These are phyloP conservation scores for Colletotrichum siamense DNA, from an alignment of 2,329 filamentous ascomycete species.

Conservation along the genomic window DNA sequence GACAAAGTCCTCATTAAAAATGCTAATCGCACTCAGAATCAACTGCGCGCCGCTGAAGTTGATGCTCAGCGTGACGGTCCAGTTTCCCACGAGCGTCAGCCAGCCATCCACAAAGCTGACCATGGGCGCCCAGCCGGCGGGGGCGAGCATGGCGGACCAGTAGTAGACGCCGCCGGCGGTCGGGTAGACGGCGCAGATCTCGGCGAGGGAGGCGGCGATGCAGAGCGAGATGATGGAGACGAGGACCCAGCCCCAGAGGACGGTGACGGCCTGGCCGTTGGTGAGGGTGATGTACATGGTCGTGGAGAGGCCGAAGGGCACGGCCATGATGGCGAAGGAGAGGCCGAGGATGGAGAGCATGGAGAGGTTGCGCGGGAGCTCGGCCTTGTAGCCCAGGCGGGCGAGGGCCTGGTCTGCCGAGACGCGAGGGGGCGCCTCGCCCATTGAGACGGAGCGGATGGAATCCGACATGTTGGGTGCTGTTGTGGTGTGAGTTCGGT, in stretches of 20 bases:
- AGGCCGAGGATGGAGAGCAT: conserved; percentile 65
- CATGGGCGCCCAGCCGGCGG: conserved; percentile 68
- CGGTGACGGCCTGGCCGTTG: conserved; percentile 72
- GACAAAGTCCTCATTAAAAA: conserved; percentile 73
- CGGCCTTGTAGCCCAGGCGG: conserved; percentile 52
- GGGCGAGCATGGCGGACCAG: conserved; percentile 72
- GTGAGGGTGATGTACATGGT: conserved; percentile 72
- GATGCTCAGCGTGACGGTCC: conserved; percentile 69
- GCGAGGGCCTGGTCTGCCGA: conserved; percentile 37
- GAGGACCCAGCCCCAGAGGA: conserved; percentile 74
- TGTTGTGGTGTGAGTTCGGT: background rate
- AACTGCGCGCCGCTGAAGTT: conserved; percentile 72
- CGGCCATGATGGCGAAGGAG: conserved; percentile 79
- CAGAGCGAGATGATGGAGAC: conserved; percentile 67
- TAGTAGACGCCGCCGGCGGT: conserved; percentile 76
- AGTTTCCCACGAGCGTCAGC: conserved; percentile 76
- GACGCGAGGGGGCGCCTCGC: background rate
- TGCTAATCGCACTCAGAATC: conserved; percentile 65
- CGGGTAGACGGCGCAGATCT: conserved; percentile 73
- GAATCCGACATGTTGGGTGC: background rate
- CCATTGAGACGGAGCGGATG: conserved; percentile 2
- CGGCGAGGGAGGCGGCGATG: conserved; percentile 71
- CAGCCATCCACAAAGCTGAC: conserved; percentile 75
- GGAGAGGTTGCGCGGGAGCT: conserved; percentile 56
- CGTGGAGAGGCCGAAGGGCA: conserved; percentile 71